These are phyloP conservation scores for Odontarrhena argentea DNA, from an alignment of 345 rosid species.

Conservation along the genomic window DNA sequence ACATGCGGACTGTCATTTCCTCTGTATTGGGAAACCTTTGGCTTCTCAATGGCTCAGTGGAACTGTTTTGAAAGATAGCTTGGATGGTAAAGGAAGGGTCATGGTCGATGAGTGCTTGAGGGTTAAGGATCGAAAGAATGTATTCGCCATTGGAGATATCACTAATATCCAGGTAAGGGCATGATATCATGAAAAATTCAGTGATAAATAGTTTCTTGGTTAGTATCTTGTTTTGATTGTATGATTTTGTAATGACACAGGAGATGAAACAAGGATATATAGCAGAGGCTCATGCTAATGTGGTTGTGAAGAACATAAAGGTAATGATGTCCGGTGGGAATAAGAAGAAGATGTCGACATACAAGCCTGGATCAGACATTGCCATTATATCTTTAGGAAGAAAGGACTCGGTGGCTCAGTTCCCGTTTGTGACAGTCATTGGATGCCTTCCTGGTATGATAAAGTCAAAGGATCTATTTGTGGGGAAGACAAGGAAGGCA, in stretches of 20 bases:
- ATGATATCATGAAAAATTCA: neutral
- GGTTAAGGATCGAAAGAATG: conserved; percentile 52
- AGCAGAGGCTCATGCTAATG: conserved; percentile 66
- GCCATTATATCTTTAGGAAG: conserved; percentile 80
- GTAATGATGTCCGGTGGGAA: conserved; percentile 54
- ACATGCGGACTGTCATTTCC: conserved; percentile 74
- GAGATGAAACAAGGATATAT: conserved; percentile 80
- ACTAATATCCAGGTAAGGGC: conserved; percentile 66
- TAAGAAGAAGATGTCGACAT: conserved; percentile 55
- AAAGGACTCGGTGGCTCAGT: conserved; percentile 71
- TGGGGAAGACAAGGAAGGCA: conserved; percentile 69
- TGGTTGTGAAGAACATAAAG: conserved; percentile 72
- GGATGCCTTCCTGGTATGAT: conserved; percentile 79
- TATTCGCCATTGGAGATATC: conserved; percentile 80
- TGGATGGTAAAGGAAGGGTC: conserved; percentile 69
- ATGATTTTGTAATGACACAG: conserved; percentile 46
- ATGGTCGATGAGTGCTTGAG: conserved; percentile 73
- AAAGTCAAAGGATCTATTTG: conserved; percentile 75
- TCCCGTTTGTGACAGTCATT: conserved; percentile 58
- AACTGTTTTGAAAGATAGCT: conserved; percentile 50
- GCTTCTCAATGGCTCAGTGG: conserved; percentile 71
- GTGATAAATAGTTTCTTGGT: neutral
- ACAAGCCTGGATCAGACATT: conserved; percentile 49
- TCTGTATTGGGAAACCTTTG: conserved; percentile 65
- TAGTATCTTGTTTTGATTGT: conserved; percentile 1